These are phyloP conservation scores for Toxicodendron radicans DNA, from an alignment of 345 rosid species.

Conservation along the genomic window DNA sequence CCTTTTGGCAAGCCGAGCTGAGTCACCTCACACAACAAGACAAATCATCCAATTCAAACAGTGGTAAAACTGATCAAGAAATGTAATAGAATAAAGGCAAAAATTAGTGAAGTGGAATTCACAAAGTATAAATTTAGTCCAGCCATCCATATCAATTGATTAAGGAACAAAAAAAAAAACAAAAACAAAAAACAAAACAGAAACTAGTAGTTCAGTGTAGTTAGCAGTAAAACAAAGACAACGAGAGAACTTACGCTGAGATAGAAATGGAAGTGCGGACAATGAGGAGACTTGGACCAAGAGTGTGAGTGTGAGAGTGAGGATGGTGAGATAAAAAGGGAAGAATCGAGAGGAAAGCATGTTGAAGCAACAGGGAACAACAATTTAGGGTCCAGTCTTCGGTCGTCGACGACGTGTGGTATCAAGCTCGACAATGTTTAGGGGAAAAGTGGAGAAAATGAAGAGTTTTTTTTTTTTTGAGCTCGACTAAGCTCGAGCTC, in stretches of 20 bases:
- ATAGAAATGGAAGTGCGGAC: slow-evolving; percentile 16
- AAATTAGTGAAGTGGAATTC: background rate
- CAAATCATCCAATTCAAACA: background rate
- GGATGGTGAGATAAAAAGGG: background rate
- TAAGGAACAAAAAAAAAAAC: background rate
- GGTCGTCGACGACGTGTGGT: no score
- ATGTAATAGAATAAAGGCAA: no score
- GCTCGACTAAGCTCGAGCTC: no score
- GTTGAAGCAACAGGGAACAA: slow-evolving; percentile 29
- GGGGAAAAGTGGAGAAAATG: no score
- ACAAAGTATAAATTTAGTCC: background rate
- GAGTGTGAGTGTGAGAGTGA: slow-evolving; percentile 19
- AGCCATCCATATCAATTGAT: background rate
- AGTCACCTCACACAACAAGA: no score
- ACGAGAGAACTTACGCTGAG: slow-evolving; percentile 34
- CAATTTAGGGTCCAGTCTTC: no score
- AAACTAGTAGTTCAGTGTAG: background rate
- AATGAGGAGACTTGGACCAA: background rate
- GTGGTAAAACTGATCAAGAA: background rate
- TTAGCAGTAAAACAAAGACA: no score
- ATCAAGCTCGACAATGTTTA: no score
- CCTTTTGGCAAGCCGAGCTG: no score
- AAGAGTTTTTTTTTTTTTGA: no score
- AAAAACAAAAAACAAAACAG: no score
- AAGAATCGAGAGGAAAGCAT: slow-evolving; percentile 17